phyloP scores from a whole-genome alignment of 2,329 filamentous ascomycete species.

The Thelonectria rubi region DNA sequence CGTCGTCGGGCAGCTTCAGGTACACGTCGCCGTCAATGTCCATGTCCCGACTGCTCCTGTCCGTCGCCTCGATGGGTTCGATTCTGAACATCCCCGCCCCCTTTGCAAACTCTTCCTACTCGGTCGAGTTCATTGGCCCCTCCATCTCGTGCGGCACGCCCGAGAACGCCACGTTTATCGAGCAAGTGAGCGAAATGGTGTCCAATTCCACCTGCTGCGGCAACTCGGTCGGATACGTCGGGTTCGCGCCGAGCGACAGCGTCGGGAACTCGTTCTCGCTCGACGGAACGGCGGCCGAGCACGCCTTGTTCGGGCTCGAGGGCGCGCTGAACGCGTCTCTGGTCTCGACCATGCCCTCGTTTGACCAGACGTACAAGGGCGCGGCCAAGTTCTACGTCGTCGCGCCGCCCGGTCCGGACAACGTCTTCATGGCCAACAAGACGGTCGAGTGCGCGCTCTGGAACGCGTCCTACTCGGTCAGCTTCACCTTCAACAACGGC shows the following conservation, averaged over 20 bases:
- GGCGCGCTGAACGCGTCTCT: background rate
- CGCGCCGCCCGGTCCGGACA: background rate
- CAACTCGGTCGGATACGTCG: background rate
- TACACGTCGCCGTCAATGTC: background rate
- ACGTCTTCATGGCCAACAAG: background rate
- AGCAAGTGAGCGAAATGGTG: background rate
- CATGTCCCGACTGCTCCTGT: background rate
- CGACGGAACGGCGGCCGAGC: background rate
- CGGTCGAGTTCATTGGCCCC: conserved; percentile 11
- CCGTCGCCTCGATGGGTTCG: background rate
- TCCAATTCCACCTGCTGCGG: background rate
- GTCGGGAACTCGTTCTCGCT: background rate
- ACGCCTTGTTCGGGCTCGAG: background rate
- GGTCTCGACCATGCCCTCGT: background rate
- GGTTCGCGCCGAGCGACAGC: background rate
- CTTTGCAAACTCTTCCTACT: conserved; percentile 18
- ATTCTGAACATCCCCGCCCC: conserved; percentile 16
- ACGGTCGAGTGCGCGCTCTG: conserved; percentile 10
- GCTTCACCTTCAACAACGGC: conserved; percentile 17
- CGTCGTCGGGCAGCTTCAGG: background rate
- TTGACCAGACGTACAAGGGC: background rate
- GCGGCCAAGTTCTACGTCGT: conserved; percentile 3
- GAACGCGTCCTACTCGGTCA: conserved; percentile 10
- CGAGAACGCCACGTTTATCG: background rate
- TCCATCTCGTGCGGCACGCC: background rate